Evolutionary conservation across 2,329 filamentous ascomycete species (phyloP).

Genomic region (Clarireedia homoeocarpa): DNA sequence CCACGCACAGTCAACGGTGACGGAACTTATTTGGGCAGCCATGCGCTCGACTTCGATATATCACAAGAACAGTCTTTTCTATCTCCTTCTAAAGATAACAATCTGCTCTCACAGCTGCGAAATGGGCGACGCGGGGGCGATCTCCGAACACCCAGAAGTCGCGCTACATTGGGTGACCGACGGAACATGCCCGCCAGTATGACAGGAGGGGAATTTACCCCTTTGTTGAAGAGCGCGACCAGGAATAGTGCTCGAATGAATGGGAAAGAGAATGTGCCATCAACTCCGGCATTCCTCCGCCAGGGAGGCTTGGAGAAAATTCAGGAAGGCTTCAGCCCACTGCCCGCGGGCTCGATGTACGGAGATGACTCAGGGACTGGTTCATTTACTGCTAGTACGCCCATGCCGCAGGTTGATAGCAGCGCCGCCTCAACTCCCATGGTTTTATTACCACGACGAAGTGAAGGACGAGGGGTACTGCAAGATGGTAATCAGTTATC

Average conservation of each 20-base stretch:
- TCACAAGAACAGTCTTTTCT: conserved; percentile 84
- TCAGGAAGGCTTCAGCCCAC: conserved; percentile 63
- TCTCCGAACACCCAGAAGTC: conserved; percentile 63
- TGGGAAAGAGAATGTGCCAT: conserved; percentile 54
- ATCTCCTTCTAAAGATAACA: conserved; percentile 66
- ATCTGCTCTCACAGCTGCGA: conserved; percentile 65
- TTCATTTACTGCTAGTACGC: conserved; percentile 58
- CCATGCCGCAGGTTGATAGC: conserved; percentile 65
- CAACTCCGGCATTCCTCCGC: conserved; percentile 62
- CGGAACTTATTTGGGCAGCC: conserved; percentile 67
- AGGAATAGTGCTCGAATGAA: conserved; percentile 60
- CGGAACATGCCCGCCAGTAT: conserved; percentile 58
- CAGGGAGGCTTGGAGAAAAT: conserved; percentile 52
- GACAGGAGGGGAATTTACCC: conserved; percentile 79
- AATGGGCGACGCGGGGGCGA: conserved; percentile 52
- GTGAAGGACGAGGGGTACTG: conserved; percentile 57
- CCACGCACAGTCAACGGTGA: conserved; percentile 80
- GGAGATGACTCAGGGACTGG: conserved; percentile 51
- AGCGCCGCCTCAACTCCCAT: conserved; percentile 79
- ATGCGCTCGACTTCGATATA: conserved; percentile 66
- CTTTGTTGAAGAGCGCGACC: conserved; percentile 76
- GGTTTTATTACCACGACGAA: conserved; percentile 56
- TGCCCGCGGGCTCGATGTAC: conserved; percentile 65
- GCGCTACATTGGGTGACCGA: conserved; percentile 62
- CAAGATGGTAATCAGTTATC: conserved; percentile 88